phyloP scores from a whole-genome alignment of 169 alveolate genomes.

The Babesia gibsoni region DNA sequence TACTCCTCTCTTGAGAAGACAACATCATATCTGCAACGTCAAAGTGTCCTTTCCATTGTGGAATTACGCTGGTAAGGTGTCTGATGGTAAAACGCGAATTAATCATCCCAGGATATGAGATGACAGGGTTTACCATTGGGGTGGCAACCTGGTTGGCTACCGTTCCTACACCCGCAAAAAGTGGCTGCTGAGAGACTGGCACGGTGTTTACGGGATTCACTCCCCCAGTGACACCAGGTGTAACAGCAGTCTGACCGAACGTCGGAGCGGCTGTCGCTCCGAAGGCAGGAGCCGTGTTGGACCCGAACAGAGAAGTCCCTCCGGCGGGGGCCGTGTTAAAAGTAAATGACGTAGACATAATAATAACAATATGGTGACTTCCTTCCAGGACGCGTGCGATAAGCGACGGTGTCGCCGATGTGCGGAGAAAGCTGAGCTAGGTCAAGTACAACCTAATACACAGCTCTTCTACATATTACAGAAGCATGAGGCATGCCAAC shows the following conservation, averaged over 20 bases:
- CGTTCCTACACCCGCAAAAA: no score
- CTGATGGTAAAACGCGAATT: conserved; percentile 43
- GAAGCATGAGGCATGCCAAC: no score
- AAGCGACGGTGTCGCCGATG: no score
- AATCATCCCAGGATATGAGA: conserved; percentile 4
- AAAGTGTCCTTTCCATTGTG: conserved; percentile 65
- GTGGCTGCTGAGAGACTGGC: no score
- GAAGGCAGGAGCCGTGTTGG: background rate
- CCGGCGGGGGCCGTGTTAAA: background rate
- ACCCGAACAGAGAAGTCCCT: conserved; percentile 1
- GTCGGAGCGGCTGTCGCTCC: background rate
- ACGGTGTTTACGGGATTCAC: no score
- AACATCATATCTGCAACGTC: conserved; percentile 55
- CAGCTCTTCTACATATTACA: no score
- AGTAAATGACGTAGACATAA: conserved; percentile 11
- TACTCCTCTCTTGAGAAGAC: conserved; percentile 26
- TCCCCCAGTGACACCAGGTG: background rate
- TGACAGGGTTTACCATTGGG: background rate
- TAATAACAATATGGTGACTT: no score
- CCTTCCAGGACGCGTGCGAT: no score
- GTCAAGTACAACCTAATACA: no score
- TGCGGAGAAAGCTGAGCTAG: no score
- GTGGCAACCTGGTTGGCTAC: background rate
- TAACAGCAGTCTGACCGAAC: background rate
- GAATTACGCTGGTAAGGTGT: conserved; percentile 40